These are phyloP conservation scores for Geotrichum reessii DNA, from an alignment of 1,139 yeast genomes.

Conservation along the genomic window DNA sequence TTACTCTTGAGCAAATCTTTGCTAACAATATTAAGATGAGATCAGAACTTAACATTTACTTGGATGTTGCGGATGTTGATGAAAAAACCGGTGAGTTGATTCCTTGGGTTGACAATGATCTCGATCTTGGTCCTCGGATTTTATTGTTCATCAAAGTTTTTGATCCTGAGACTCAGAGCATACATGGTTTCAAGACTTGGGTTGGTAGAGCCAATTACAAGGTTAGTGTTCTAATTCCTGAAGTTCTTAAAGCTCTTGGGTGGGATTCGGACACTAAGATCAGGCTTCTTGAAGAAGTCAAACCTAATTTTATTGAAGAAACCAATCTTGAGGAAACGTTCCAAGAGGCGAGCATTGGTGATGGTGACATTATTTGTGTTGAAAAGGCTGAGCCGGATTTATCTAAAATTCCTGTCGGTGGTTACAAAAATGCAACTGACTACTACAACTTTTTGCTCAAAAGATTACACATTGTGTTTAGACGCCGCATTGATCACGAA, in stretches of 20 bases:
- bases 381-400: constrained; percentile 37
- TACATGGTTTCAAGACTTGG: constrained; percentile 61
- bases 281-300: constrained; percentile 63
- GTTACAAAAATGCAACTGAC: constrained; percentile 40
- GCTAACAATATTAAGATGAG: constrained; percentile 25
- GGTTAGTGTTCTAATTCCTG: constrained; percentile 44
- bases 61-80: constrained; percentile 31
- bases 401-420: constrained; percentile 20
- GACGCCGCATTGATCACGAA: constrained; percentile 42
- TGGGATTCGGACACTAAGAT: constrained; percentile 42
- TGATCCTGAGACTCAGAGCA: constrained; percentile 50
- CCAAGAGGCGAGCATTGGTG: constrained; percentile 59
- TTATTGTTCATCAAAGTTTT: constrained; percentile 65
- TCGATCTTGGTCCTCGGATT: constrained; percentile 31
- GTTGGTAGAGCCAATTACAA: constrained; percentile 48
- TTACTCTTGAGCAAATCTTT: constrained; percentile 44
- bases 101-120: constrained; percentile 12
- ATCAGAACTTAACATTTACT: constrained; percentile 26
- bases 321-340: constrained; percentile 43
- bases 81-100: not conserved
- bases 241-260: constrained; percentile 44
- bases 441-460: constrained; percentile 62
- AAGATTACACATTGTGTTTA: constrained; percentile 56
- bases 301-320: constrained; percentile 55
- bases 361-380: constrained; percentile 74